Evolutionary conservation across 148 eudicot species (phyloP), one percentile per base, ranked within the genome.

Genomic region (Rhododendron molle): DNA sequence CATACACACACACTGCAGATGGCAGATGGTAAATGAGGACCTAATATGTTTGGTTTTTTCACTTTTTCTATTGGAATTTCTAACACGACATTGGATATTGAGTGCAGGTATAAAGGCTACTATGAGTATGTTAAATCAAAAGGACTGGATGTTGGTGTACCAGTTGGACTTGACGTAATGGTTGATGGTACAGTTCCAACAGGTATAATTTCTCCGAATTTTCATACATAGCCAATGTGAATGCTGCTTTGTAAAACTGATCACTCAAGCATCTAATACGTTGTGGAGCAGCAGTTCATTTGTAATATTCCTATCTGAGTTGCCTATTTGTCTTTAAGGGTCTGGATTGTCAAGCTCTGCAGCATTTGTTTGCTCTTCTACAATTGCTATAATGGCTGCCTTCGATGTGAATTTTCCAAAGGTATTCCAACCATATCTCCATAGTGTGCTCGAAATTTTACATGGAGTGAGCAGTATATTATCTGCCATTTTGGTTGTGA

Each of bases 311-410:
- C 30, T 23, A n/a, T 15, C 67, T 85, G 82, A 43, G 86, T 87
- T 86, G 76, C 69, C 54, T 85, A 34, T 79, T 79, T 62, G 78
- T 43, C 14, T 38, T 80, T 28, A 85, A 96, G 99, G 98, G 76
- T 97, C 99, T 86, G 99, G 99, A 73, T 86, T 97, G 79, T 97
- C 99, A 74, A 97, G 99, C 88, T 97, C 99, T 60, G 96, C 99
- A 32, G 99, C 99, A 74, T 93, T 97, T 88, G 99, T 97, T 86
- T 97, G 99, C 89, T 95, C 98, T 76, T 91, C 99, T 28, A 95
- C 98, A 26, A 97, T 97, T 77, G 98, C 94, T 72, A 91, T 95
- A 92, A 95, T 97, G 98, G 98, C 94, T 87, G 95, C 94, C 30
- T 89, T 89, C 76, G 96, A 91, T 60, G 92, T 90, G 83, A 92